Evolutionary conservation across 1,139 yeast species (phyloP), one percentile per base, ranked within the genome.

Genomic region (Debaryomyces sp.): DNA sequence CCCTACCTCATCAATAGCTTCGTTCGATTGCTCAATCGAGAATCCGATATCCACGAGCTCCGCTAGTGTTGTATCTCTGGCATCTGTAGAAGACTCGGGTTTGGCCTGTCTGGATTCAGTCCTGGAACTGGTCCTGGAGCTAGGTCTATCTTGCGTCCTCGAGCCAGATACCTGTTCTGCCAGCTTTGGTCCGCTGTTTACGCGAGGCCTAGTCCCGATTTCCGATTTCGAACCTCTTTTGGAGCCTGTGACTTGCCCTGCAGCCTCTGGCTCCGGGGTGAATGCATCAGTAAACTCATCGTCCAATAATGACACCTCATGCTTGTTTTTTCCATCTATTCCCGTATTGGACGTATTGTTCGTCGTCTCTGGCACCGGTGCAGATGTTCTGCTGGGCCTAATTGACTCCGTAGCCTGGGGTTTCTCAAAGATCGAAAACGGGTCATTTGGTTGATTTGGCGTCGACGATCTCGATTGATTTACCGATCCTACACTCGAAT

Each of bases 21-120:
- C 70, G 38, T 75, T 78, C 4, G 95, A 83, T 45, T 77, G 81
- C 2, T 82, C 85, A 1, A 79, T 69, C 1, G 85, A 68, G 58
- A 89, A 89, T 1, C 96, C 96, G 80, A 89, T 89, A 52, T 89
- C 96, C 1, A 89, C 67, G 46, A 89, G 71, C 56, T 84, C 89
- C 0, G 94, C 94, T 23, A 89, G 64, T 2, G 83, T 73, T 21
- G 73, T 74, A 58, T 87, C 95, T 39, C 57, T 55, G 15, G 50
- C 47, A 15, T 41, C 36, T 1, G 38, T 35, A 5, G 38, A 21
- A 9, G 38, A 35, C 9, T 18, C 24, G 10, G 12, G 15, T 9
- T 17, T 8, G 2, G 26, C 12, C 6, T 32, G 17, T 12, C 21
- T 12, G 15, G 9, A 17, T 13, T 15, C 35, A 5, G 8, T 21